A percentile compares a stretch with the other conserved stretches of the same genome.
These are phyloP conservation scores for Leptomonas seymouri DNA, from an alignment of 208 protist species.

Conservation along the genomic window DNA sequence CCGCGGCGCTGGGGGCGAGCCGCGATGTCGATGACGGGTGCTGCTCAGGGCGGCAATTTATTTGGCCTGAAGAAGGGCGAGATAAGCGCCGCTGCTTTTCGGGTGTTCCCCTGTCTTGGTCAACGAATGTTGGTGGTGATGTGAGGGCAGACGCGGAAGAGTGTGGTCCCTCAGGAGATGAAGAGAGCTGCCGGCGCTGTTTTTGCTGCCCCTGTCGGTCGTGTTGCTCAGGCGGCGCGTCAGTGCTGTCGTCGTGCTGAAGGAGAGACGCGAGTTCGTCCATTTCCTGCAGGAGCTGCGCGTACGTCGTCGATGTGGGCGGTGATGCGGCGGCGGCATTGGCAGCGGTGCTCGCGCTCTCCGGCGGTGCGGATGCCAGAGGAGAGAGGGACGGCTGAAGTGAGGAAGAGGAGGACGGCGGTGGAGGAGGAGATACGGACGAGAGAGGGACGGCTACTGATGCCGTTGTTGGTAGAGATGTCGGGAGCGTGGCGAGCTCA, in stretches of 20 bases:
- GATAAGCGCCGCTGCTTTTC: neutral
- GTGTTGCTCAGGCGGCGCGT: neutral
- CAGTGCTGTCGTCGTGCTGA: neutral
- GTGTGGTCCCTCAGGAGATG: neutral
- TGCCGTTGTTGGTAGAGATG: too few species aligned
- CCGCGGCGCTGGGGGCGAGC: constrained; percentile 5
- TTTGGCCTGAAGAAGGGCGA: neutral
- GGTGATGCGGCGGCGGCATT: neutral
- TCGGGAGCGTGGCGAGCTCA: too few species aligned
- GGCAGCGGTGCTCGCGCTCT: neutral
- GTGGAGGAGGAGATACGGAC: neutral
- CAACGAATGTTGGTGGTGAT: neutral
- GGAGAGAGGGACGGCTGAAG: constrained; percentile 2
- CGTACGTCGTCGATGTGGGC: constrained; percentile 14
- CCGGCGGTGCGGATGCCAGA: neutral
- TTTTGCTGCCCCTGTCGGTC: neutral
- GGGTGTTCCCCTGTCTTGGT: neutral
- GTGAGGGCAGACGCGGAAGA: neutral
- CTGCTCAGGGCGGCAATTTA: neutral
- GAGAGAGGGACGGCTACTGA: neutral
- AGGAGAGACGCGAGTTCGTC: constrained; percentile 23
- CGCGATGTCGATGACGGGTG: neutral
- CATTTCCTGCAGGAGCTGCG: constrained; percentile 31
- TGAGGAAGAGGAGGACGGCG: neutral
- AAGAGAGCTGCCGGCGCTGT: neutral